Conservation (phyloP, 495 filamentous ascomycete species). For the Penicillium diatomitis region DNA sequence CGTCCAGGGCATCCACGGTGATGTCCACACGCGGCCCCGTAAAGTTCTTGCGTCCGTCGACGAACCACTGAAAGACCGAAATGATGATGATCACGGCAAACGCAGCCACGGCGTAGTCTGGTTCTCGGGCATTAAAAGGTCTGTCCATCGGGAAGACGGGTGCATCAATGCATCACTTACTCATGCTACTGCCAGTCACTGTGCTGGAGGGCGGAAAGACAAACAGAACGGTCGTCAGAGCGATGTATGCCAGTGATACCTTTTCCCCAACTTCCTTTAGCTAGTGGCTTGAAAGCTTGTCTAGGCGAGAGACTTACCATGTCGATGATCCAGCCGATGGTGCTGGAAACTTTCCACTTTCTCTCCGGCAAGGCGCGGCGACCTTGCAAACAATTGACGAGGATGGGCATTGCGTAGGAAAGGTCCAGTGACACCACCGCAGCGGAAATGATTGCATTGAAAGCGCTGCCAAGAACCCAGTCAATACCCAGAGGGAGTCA, state of each 20-base stretch:
- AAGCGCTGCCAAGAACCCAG: slow-evolving; percentile 22
- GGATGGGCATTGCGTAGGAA: slow-evolving; percentile 60
- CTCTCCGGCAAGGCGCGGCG: slow-evolving; percentile 50
- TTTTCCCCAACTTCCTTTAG: slow-evolving; percentile 8
- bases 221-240: slow-evolving; percentile 63
- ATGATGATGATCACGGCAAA: slow-evolving; percentile 60
- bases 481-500: background rate
- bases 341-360: slow-evolving; percentile 46
- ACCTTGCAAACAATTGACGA: slow-evolving; percentile 54
- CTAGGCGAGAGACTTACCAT: slow-evolving; percentile 26
- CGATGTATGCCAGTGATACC: slow-evolving; percentile 54
- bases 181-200: slow-evolving; percentile 60
- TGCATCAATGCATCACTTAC: slow-evolving; percentile 20
- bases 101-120: slow-evolving; percentile 59
- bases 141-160: too few species aligned
- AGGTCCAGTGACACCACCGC: slow-evolving; percentile 61
- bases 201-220: slow-evolving; percentile 59
- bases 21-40: slow-evolving; percentile 46
- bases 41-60: slow-evolving; percentile 61
- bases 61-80: slow-evolving; percentile 54
- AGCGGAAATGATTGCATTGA: slow-evolving; percentile 58
- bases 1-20: slow-evolving; percentile 8
- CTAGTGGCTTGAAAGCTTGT: slow-evolving; percentile 13
- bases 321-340: slow-evolving; percentile 54
- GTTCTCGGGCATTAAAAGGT: background rate